Evolutionary conservation across 208 protist genomes (phyloP).

Genomic region (Acanthamoeba triangularis): DNA sequence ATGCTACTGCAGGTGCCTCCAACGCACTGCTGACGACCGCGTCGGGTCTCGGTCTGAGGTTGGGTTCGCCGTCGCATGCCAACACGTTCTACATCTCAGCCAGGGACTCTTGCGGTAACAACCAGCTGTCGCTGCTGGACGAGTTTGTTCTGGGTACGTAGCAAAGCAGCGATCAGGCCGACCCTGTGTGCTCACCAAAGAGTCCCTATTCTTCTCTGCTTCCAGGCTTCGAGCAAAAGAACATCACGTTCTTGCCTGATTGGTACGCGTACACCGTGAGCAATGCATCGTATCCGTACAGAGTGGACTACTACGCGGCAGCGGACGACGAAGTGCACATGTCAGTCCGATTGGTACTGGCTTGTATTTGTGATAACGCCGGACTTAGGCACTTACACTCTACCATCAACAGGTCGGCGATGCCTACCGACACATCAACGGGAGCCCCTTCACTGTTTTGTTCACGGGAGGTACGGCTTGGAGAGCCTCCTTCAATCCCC

Average conservation of each 20-base stretch:
- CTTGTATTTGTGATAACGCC: neutral
- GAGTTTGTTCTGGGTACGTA: conserved; percentile 42
- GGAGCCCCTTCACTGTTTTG: conserved; percentile 53
- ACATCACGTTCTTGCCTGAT: conserved; percentile 11
- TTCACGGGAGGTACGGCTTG: conserved; percentile 38
- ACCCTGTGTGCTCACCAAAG: neutral
- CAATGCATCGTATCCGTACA: neutral
- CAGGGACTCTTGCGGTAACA: conserved; percentile 47
- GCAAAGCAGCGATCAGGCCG: neutral
- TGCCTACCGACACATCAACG: conserved; percentile 23
- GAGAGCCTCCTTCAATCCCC: neutral
- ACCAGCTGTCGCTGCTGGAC: neutral
- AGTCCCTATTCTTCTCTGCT: neutral
- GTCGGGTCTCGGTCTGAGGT: neutral
- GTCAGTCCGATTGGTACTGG: conserved; percentile 22
- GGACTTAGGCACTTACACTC: neutral
- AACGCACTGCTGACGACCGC: conserved; percentile 28
- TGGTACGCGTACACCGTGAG: conserved; percentile 35
- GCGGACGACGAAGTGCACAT: conserved; percentile 29
- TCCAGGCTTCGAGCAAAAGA: conserved; percentile 63
- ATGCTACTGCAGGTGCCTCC: neutral
- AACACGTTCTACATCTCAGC: conserved; percentile 63
- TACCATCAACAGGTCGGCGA: neutral
- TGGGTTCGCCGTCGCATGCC: neutral
- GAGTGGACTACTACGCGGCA: conserved; percentile 29